A percentile compares a stretch with the other conserved stretches of the same genome.
These are phyloP conservation scores for Melocanna baccifera DNA, from an alignment of 176 grass and related monocot genomes.

Conservation along the genomic window DNA sequence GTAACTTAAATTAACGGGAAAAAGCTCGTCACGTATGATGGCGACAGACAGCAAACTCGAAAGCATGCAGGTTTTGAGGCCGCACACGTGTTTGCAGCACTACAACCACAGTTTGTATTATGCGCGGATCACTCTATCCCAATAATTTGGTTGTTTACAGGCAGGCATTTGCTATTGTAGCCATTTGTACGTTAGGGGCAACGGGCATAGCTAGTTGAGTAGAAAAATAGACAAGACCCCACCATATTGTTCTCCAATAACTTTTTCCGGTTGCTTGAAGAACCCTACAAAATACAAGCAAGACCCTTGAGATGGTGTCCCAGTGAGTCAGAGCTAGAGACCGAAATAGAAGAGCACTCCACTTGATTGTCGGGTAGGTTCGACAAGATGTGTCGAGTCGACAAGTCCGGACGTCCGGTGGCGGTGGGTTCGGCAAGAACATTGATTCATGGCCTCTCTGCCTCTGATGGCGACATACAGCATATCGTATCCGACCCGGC, in stretches of 20 bases:
- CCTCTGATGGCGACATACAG: not conserved
- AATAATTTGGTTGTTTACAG: not conserved
- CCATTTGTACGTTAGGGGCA: not conserved
- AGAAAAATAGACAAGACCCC: not conserved
- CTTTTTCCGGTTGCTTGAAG: not conserved
- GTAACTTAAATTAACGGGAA: no score
- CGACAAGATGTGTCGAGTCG: not conserved
- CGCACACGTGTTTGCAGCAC: not conserved
- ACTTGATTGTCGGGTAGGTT: not conserved
- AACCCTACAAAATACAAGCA: not conserved
- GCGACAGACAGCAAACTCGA: not conserved
- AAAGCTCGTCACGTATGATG: not conserved
- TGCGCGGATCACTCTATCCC: not conserved
- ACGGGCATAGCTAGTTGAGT: not conserved
- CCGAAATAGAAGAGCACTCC: not conserved
- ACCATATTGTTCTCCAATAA: not conserved
- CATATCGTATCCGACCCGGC: not conserved
- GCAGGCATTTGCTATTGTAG: not conserved
- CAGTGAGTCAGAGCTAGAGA: not conserved
- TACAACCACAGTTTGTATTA: not conserved
- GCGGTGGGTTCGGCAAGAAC: no score
- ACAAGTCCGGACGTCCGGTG: no score
- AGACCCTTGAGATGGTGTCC: not conserved
- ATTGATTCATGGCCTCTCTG: not conserved
- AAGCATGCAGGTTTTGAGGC: not conserved